A percentile compares a stretch with the other conserved stretches of the same genome.
These are phyloP conservation scores for Candida michaelii DNA, from an alignment of 805 yeast species.

Conservation along the genomic window DNA sequence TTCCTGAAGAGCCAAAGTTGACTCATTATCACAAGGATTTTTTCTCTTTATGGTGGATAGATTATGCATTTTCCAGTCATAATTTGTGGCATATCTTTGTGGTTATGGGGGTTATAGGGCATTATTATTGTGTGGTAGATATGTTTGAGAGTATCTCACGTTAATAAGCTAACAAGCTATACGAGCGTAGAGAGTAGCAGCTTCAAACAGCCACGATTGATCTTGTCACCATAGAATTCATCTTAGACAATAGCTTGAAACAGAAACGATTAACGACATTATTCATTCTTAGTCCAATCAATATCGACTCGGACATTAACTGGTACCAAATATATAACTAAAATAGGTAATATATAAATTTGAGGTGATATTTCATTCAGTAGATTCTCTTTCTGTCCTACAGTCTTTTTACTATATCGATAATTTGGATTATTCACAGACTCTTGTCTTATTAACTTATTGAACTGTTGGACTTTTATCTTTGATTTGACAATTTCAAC, in stretches of 20 bases:
- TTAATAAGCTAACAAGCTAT: neutral
- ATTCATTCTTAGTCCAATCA: constrained; percentile 32
- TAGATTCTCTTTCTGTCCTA: neutral
- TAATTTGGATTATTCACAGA: constrained; percentile 11
- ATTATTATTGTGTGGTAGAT: constrained; percentile 73
- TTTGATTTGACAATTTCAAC: constrained; percentile 15
- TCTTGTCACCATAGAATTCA: too few species aligned
- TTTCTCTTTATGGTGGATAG: constrained; percentile 79
- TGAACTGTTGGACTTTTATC: constrained; percentile 11
- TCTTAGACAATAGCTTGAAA: too few species aligned
- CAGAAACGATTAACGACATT: constrained; percentile 22
- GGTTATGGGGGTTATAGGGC: constrained; percentile 84
- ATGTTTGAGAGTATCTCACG: constrained; percentile 49
- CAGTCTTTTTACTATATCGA: constrained; percentile 4
- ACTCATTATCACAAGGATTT: constrained; percentile 42
- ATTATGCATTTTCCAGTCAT: constrained; percentile 73
- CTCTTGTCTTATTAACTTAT: constrained; percentile 12
- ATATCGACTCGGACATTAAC: constrained; percentile 41
- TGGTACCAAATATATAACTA: constrained; percentile 31
- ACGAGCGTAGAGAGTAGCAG: too few species aligned
- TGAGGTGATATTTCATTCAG: constrained; percentile 1
- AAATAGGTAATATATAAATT: constrained; percentile 13
- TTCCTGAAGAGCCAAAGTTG: constrained; percentile 29
- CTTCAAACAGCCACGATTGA: too few species aligned
- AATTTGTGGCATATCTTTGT: constrained; percentile 95